Percentiles rank a stretch among this genome's conserved stretches.
Evolutionary conservation across 164 flowering plant species (phyloP).

Genomic region (Piper betle): DNA sequence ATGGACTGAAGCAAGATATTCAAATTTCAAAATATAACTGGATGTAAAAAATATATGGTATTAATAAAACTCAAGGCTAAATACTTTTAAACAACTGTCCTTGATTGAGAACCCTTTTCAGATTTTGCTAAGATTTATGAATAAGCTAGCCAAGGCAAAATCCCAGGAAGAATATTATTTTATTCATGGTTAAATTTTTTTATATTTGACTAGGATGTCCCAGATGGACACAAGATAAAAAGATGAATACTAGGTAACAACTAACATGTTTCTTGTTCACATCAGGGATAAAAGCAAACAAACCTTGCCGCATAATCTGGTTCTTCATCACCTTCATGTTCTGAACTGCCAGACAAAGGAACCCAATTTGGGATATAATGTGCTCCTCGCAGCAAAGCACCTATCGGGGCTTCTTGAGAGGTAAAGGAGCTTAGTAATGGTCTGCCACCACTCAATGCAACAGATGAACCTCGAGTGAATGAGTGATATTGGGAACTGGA

Average conservation of each 20-base stretch:
- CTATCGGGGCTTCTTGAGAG: conserved; percentile 18
- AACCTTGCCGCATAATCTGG: conserved; percentile 83
- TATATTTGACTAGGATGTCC: too few species aligned
- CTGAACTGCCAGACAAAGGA: conserved; percentile 23
- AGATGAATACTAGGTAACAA: neutral
- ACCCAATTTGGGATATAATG: conserved; percentile 83
- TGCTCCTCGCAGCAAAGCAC: conserved; percentile 39
- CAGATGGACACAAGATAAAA: neutral
- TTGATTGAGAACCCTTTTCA: too few species aligned
- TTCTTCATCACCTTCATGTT: conserved; percentile 28
- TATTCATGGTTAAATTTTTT: too few species aligned
- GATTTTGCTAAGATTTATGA: neutral
- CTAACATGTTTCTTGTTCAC: too few species aligned
- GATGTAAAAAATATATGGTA: too few species aligned
- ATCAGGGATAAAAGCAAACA: conserved; percentile 8
- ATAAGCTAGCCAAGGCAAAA: neutral
- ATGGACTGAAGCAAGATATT: neutral
- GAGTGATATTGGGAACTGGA: conserved; percentile 28
- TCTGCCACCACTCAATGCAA: conserved; percentile 14
- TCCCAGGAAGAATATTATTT: too few species aligned
- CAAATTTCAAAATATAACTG: neutral
- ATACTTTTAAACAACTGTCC: too few species aligned
- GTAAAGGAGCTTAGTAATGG: conserved; percentile 11
- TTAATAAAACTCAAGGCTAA: too few species aligned
- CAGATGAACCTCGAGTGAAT: conserved; percentile 20